A percentile compares a stretch with the other conserved stretches of the same genome.
These are phyloP conservation scores for Babesia bovis DNA, from an alignment of 169 alveolate genomes.

Conservation along the genomic window DNA sequence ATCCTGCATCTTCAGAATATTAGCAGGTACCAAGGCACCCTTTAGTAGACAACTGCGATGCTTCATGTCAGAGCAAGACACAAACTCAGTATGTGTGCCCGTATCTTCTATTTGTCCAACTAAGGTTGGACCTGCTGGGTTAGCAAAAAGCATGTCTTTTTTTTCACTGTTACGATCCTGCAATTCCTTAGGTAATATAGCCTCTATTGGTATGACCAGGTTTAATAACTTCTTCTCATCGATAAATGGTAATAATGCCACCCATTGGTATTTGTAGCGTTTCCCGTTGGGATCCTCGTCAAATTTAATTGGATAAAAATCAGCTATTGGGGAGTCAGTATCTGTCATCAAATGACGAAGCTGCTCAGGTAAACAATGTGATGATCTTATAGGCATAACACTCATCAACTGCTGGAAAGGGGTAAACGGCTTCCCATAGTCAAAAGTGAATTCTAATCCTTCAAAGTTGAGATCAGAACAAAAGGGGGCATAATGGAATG, in stretches of 20 bases:
- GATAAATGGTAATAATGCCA: conserved; percentile 85
- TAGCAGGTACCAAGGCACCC: conserved; percentile 47
- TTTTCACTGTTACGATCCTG: conserved; percentile 71
- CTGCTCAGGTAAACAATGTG: conserved; percentile 89
- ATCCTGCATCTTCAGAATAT: conserved; percentile 45
- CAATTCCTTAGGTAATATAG: conserved; percentile 63
- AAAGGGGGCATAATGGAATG: conserved; percentile 98
- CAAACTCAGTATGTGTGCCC: conserved; percentile 20
- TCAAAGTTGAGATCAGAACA: conserved; percentile 89
- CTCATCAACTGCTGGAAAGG: conserved; percentile 96
- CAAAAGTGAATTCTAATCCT: conserved; percentile 74
- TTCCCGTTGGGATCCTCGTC: conserved; percentile 85
- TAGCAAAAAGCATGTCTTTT: conserved; percentile 30
- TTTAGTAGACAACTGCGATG: conserved; percentile 43
- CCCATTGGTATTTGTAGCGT: conserved; percentile 83
- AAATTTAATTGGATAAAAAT: conserved; percentile 79
- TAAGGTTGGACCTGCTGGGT: neutral
- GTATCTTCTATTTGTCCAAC: neutral
- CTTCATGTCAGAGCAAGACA: conserved; percentile 11
- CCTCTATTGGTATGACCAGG: conserved; percentile 75
- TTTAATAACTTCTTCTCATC: conserved; percentile 74
- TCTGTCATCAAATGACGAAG: conserved; percentile 75
- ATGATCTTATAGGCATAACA: conserved; percentile 95
- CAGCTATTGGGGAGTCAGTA: conserved; percentile 72
- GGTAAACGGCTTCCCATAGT: conserved; percentile 88